Evolutionary conservation across 176 grass and related monocot species (phyloP), one percentile per base, ranked within the genome.

Genomic region (Zea mays): DNA sequence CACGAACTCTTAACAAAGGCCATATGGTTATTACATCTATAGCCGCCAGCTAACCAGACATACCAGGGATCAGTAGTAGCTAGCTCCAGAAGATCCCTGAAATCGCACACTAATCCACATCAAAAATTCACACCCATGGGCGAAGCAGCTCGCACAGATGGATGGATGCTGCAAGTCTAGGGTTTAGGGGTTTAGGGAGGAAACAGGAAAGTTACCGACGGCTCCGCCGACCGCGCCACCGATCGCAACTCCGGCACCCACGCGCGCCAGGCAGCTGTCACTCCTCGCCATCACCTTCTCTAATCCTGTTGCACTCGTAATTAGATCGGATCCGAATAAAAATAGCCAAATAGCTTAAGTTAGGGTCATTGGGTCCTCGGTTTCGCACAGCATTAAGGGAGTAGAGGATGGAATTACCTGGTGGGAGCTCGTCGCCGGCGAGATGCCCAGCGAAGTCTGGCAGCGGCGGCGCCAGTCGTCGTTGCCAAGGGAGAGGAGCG

Each of bases 191-290:
- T 82, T 54, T 84, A 88, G 72, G 84, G 84, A 33, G 49, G 35
- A 55, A n/a, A n/a, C n/a, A 4, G 4, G 37, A 4, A 80, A 46
- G 4, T 80, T 93, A 97, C 94, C 94, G 59, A 94, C 85, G 7
- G 94, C 94, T 48, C 91, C 89, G 36, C 91, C 94, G 50, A 90
- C 80, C 3, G 82, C 91, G 51, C 91, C 91, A 58, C 95, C 95
- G 36, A 94, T 69, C 10, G 85, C 91, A 10, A 74, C 94, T 48
- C 94, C 94, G 6, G 77, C 87, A 35, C 87, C 85, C 8, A 97
- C 67, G 52, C 87, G 89, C 81, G 87, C 82, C 85, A 97, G 62
- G 80, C 94, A 97, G 73, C 77, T 88, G 14, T 97, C 88, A 1
- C 17, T 1, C 60, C 87, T 84, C 61, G 73, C 79, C 94, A 97